phyloP scores from a whole-genome alignment of 805 yeast genomes.

The Ogataea degrootiae region DNA sequence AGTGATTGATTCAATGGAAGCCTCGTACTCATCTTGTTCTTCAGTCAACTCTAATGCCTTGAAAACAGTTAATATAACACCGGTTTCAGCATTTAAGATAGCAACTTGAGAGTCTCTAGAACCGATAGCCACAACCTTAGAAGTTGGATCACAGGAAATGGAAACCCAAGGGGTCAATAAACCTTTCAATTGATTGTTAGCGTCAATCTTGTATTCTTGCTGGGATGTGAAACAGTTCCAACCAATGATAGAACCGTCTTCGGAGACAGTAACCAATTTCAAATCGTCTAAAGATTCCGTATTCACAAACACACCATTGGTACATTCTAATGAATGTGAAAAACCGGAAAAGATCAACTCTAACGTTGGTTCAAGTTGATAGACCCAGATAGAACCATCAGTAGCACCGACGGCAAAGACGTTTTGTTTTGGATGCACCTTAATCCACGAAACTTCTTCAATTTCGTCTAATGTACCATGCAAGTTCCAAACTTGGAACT shows the following conservation, averaged over 20 bases:
- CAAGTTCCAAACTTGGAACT: conserved; percentile 79
- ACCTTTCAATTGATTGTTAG: conserved; percentile 62
- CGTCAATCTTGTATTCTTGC: conserved; percentile 60
- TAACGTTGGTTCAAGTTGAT: conserved; percentile 61
- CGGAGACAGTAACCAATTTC: conserved; percentile 68
- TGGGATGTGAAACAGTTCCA: conserved; percentile 87
- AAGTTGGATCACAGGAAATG: conserved; percentile 42
- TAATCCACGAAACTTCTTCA: conserved; percentile 84
- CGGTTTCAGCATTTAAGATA: conserved; percentile 71
- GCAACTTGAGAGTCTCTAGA: conserved; percentile 83
- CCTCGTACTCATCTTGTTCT: conserved; percentile 55
- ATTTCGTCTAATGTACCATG: conserved; percentile 75
- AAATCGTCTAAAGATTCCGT: conserved; percentile 52
- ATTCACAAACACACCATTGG: conserved; percentile 72
- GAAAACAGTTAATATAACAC: conserved; percentile 61
- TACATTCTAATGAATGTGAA: conserved; percentile 76
- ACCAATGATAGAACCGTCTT: conserved; percentile 79
- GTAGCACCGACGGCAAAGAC: conserved; percentile 88
- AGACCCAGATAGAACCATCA: conserved; percentile 95
- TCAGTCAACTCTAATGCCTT: conserved; percentile 57
- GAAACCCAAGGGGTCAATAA: conserved; percentile 87
- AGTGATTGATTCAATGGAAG: conserved; percentile 72
- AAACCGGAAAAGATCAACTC: conserved; percentile 76
- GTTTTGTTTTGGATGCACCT: conserved; percentile 67
- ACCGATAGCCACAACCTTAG: conserved; percentile 67